phyloP scores from a whole-genome alignment of 1,139 yeast genomes.

The Kurtzmaniella quercitrusa region DNA sequence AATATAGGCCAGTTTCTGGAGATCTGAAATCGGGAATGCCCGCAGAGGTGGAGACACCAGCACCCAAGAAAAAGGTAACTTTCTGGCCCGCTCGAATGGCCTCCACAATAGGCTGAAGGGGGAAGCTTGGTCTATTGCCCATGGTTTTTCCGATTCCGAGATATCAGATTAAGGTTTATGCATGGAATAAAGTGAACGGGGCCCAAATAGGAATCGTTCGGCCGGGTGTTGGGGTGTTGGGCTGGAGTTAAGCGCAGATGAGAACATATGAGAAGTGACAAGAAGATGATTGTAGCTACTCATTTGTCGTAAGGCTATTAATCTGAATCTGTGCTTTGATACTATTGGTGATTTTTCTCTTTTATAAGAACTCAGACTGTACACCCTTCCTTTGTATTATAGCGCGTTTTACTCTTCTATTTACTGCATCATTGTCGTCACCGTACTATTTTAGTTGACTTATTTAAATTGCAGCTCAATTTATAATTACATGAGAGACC shows the following conservation, averaged over 20 bases:
- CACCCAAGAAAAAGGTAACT: constrained; percentile 65
- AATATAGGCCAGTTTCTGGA: constrained; percentile 86
- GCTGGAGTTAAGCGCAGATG: background rate
- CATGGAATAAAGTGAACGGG: background rate
- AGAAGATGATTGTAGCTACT: too few species aligned
- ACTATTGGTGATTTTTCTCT: too few species aligned
- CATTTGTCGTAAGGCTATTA: too few species aligned
- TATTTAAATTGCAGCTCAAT: too few species aligned
- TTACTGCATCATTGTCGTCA: too few species aligned
- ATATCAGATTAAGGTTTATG: background rate
- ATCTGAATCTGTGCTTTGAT: too few species aligned
- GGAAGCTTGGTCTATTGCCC: constrained; percentile 7
- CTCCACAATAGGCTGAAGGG: constrained; percentile 18
- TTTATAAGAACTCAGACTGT: too few species aligned
- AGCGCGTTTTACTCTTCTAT: too few species aligned
- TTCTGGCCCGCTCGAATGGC: constrained; percentile 24
- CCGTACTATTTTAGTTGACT: too few species aligned
- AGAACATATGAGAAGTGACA: too few species aligned
- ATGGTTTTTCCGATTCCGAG: constrained; percentile 2
- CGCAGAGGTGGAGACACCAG: constrained; percentile 88
- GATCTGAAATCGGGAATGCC: constrained; percentile 96
- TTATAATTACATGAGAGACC: too few species aligned
- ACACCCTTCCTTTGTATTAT: too few species aligned
- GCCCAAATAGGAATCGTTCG: background rate
- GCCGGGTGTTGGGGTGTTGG: background rate